Evolutionary conservation across 2,329 filamentous ascomycete genomes (phyloP).

Genomic region (Xylariaceae sp.): DNA sequence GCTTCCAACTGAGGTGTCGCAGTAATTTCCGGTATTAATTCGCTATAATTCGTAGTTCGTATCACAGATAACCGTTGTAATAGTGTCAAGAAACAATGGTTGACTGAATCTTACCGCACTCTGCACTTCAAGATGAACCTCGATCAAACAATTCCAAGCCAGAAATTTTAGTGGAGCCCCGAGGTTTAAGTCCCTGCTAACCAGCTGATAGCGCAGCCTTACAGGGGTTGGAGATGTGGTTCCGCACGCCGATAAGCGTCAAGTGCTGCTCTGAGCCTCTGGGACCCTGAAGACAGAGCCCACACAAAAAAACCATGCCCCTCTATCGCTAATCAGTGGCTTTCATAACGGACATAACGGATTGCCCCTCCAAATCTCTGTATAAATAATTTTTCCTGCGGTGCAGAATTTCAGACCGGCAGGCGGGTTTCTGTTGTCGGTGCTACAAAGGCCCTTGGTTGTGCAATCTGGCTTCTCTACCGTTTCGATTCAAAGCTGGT

Average conservation of each 20-base stretch:
- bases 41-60: too few species aligned
- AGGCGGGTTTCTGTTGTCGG: not conserved
- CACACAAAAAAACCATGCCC: conserved; percentile 18
- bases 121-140: conserved; percentile 4
- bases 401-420: not conserved
- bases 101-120: too few species aligned
- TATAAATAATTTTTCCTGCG: conserved; percentile 10
- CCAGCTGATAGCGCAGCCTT: not conserved
- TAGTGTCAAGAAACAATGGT: not conserved
- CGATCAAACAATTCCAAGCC: not conserved
- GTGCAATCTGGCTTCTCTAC: conserved; percentile 61
- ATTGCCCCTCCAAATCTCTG: conserved; percentile 18
- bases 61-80: not conserved
- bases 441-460: not conserved
- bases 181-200: not conserved
- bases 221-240: not conserved
- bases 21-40: too few species aligned
- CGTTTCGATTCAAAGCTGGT: conserved; percentile 84
- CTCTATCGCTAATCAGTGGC: conserved; percentile 15
- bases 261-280: too few species aligned
- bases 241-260: conserved; percentile 1
- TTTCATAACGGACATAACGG: too few species aligned
- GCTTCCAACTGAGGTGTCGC: too few species aligned
- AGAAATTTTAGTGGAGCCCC: conserved; percentile 19
- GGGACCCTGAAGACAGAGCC: conserved; percentile 1